A percentile compares a stretch with the other conserved stretches of the same genome.
These are phyloP conservation scores for Dacryopinax primogenitus DNA, from an alignment of 768 basidiomycete genomes.

Conservation along the genomic window DNA sequence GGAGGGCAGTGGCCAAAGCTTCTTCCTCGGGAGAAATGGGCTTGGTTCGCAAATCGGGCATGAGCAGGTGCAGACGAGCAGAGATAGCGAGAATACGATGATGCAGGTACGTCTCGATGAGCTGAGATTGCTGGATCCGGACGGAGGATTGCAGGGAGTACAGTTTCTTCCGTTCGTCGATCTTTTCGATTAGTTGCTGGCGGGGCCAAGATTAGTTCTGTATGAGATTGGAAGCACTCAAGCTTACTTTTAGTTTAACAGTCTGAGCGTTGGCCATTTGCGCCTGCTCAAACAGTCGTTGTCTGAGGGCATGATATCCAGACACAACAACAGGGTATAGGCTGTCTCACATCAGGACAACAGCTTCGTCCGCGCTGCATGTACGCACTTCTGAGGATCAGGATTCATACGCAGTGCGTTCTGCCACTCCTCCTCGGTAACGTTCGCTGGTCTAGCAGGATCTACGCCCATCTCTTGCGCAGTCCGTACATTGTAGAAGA, in stretches of 20 bases:
- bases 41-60: constrained; percentile 60
- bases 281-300: not conserved
- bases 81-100: constrained; percentile 5
- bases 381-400: not conserved
- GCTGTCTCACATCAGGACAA: too few species aligned
- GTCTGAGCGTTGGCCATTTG: not conserved
- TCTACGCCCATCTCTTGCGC: not conserved
- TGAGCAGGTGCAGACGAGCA: constrained; percentile 57
- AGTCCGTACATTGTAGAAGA: not conserved
- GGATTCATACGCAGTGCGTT: not conserved
- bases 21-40: constrained; percentile 74
- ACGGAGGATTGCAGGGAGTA: not conserved
- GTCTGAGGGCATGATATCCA: not conserved
- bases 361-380: too few species aligned
- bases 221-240: not conserved
- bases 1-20: constrained; percentile 51
- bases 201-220: not conserved
- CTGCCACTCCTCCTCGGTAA: constrained; percentile 7
- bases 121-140: constrained; percentile 4
- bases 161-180: not conserved
- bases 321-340: not conserved
- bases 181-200: constrained; percentile 8
- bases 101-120: constrained; percentile 6
- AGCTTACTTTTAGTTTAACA: not conserved
- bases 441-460: not conserved